Conservation (phyloP, 176 grass and related monocot genomes). For the Poa pratensis region DNA sequence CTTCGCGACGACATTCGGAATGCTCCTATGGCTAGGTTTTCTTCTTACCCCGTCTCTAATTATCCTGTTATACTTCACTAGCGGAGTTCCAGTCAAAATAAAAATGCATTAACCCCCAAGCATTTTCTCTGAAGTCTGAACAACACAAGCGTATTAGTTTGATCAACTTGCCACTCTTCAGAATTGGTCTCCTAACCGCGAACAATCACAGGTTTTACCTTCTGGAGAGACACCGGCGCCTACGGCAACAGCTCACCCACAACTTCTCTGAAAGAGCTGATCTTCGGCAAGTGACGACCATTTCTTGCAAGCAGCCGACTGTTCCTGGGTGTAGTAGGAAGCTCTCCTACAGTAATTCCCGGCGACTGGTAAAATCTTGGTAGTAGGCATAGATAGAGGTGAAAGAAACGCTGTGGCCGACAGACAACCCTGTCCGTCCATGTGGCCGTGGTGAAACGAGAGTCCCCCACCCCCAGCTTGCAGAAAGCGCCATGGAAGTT, state of each 20-base stretch:
- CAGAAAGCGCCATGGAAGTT: conserved; percentile 40
- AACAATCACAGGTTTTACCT: conserved; percentile 52
- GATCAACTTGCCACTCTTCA: neutral
- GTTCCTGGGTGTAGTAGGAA: neutral
- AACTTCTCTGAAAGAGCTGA: conserved; percentile 75
- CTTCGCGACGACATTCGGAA: conserved; percentile 65
- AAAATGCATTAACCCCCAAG: neutral
- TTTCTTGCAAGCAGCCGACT: conserved; percentile 25
- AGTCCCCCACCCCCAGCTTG: neutral
- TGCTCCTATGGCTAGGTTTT: conserved; percentile 85
- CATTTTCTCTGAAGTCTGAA: neutral
- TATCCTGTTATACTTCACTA: neutral
- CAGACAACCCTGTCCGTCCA: neutral
- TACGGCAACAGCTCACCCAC: conserved; percentile 72
- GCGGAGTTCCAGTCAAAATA: neutral
- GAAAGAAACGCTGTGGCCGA: neutral
- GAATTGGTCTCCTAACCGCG: neutral
- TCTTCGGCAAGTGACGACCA: conserved; percentile 56
- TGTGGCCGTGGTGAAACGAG: conserved; percentile 28
- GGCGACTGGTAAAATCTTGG: conserved; percentile 34
- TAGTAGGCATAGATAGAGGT: conserved; percentile 32
- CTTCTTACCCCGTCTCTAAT: conserved; percentile 3
- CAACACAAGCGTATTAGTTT: neutral
- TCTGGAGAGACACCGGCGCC: conserved; percentile 74
- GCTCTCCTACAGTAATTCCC: conserved; percentile 35